Evolutionary conservation across 192 early-diverging fungal genomes (phyloP).

Genomic region (Coemansia sp.): DNA sequence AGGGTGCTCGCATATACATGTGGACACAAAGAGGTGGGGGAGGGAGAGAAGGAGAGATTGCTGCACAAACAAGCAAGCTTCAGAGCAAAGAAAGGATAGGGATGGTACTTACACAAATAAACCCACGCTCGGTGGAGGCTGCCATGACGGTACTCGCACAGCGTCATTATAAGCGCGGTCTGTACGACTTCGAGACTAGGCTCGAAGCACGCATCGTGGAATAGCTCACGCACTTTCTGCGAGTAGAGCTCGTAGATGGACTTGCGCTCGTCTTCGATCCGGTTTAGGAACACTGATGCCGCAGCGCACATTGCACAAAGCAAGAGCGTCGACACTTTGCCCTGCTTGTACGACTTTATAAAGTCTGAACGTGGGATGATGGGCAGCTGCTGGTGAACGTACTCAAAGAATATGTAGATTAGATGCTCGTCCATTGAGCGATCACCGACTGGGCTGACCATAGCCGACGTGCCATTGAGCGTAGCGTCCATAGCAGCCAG

Average conservation of each 20-base stretch:
- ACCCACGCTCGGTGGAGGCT: conserved; percentile 51
- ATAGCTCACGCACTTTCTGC: conserved; percentile 48
- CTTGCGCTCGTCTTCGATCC: conserved; percentile 49
- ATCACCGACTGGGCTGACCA: conserved; percentile 38
- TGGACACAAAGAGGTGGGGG: background rate
- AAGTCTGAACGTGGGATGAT: conserved; percentile 37
- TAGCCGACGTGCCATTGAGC: background rate
- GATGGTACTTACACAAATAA: conserved; percentile 48
- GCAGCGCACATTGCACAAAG: conserved; percentile 50
- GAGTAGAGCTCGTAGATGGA: conserved; percentile 42
- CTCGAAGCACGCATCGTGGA: conserved; percentile 52
- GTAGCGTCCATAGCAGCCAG: background rate
- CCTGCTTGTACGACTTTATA: conserved; percentile 12
- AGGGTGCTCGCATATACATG: conserved; percentile 6
- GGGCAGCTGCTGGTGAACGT: conserved; percentile 47
- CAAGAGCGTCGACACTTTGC: conserved; percentile 25
- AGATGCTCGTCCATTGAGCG: conserved; percentile 47
- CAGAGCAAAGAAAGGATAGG: background rate
- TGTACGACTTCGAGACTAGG: conserved; percentile 52
- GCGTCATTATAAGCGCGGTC: conserved; percentile 53
- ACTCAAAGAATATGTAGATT: conserved; percentile 39
- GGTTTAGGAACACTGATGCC: conserved; percentile 46
- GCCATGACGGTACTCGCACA: conserved; percentile 52
- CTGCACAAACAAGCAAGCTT: background rate
- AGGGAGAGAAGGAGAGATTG: background rate